These are phyloP conservation scores for Phytophthora agathidicida DNA, from an alignment of 352 stramenopile species.

Conservation along the genomic window DNA sequence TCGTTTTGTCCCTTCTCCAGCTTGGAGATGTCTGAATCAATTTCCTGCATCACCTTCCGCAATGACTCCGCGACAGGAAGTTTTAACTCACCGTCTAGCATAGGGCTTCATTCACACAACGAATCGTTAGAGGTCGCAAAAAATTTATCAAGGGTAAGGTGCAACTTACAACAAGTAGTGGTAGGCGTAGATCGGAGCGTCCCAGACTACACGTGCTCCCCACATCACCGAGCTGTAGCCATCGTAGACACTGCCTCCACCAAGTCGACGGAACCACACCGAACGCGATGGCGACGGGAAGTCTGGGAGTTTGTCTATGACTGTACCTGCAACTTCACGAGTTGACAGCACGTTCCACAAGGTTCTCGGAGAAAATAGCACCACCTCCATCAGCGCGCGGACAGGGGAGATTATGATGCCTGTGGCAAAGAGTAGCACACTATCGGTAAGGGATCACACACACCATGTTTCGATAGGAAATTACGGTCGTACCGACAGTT, in stretches of 20 bases:
- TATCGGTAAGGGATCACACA: background rate
- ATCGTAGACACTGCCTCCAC: constrained; percentile 52
- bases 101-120: constrained; percentile 43
- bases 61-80: constrained; percentile 71
- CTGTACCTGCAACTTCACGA: constrained; percentile 29
- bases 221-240: constrained; percentile 52
- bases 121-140: background rate
- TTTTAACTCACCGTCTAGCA: constrained; percentile 59
- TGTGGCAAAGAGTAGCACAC: constrained; percentile 6
- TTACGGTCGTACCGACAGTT: constrained; percentile 39
- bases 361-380: constrained; percentile 55
- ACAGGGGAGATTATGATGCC: constrained; percentile 63
- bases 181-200: constrained; percentile 70
- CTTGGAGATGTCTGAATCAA: constrained; percentile 65
- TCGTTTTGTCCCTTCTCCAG: constrained; percentile 57
- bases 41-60: constrained; percentile 66
- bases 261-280: constrained; percentile 69
- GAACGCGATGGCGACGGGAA: constrained; percentile 32
- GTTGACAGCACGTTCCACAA: constrained; percentile 46
- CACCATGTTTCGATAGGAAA: background rate
- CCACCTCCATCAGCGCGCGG: constrained; percentile 50
- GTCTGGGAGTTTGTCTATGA: constrained; percentile 44
- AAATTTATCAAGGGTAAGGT: background rate
- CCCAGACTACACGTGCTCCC: constrained; percentile 65
- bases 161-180: constrained; percentile 78